Evolutionary conservation across 148 eudicot species (phyloP).

Genomic region (Linanthus parryae): DNA sequence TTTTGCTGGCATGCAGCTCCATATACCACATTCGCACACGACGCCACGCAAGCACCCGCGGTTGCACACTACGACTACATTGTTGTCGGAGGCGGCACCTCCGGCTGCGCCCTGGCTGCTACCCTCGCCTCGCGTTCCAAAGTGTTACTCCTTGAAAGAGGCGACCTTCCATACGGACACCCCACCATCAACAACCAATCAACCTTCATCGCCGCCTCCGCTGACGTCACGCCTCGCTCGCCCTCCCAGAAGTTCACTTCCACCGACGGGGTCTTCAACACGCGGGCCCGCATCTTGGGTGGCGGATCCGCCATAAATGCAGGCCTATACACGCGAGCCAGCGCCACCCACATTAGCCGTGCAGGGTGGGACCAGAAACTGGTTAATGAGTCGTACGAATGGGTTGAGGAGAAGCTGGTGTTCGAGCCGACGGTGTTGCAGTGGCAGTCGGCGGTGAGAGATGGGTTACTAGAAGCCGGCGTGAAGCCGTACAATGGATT

Average conservation of each 20-base stretch:
- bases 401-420: constrained; percentile 69
- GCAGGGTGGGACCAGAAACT: constrained; percentile 47
- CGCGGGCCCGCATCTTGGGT: constrained; percentile 62
- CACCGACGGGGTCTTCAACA: constrained; percentile 71
- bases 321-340: constrained; percentile 63
- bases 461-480: constrained; percentile 61
- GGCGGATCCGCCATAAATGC: constrained; percentile 70
- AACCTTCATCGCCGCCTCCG: constrained; percentile 28
- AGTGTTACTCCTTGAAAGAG: constrained; percentile 64
- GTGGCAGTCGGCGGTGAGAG: constrained; percentile 69
- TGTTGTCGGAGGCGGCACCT: constrained; percentile 75
- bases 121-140: constrained; percentile 50
- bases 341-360: constrained; percentile 18
- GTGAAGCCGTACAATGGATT: constrained; percentile 54
- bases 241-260: constrained; percentile 68
- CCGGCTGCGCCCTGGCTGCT: constrained; percentile 70
- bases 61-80: constrained; percentile 89
- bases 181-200: constrained; percentile 21
- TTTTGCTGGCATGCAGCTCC: no score
- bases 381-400: constrained; percentile 60
- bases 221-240: constrained; percentile 45
- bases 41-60: no score
- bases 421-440: constrained; percentile 44
- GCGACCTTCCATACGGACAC: constrained; percentile 63
- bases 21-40: no score